Evolutionary conservation across 768 basidiomycete species (phyloP).

Genomic region (Tylopilus vinaceipallidus): DNA sequence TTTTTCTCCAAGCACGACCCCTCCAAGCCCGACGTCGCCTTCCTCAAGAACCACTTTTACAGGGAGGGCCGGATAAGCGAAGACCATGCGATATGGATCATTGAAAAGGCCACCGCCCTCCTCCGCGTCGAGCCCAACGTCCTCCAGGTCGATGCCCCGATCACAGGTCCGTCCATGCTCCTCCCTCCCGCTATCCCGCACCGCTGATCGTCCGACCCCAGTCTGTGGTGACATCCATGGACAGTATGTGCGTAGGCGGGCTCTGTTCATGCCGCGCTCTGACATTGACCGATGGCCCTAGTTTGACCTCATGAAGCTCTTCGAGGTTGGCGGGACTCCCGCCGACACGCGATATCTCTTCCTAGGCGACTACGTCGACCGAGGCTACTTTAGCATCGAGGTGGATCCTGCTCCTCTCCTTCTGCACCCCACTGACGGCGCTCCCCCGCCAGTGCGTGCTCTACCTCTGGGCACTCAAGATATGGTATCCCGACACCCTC

Average conservation of each 20-base stretch:
- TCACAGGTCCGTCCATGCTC: slow-evolving; percentile 67
- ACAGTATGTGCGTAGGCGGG: slow-evolving; percentile 77
- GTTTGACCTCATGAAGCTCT: slow-evolving; percentile 95
- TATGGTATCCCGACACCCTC: slow-evolving; percentile 97
- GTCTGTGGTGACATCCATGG: slow-evolving; percentile 99
- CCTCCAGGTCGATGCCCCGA: slow-evolving; percentile 92
- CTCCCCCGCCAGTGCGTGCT: slow-evolving; percentile 73
- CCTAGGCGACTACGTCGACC: slow-evolving; percentile 90
- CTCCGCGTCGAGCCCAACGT: slow-evolving; percentile 86
- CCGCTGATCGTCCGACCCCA: too few species aligned
- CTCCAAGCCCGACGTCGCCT: slow-evolving; percentile 91
- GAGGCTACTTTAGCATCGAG: slow-evolving; percentile 93
- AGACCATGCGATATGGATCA: slow-evolving; percentile 92
- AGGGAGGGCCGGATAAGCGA: slow-evolving; percentile 92
- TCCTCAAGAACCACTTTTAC: slow-evolving; percentile 99
- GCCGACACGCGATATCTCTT: slow-evolving; percentile 92
- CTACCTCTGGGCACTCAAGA: slow-evolving; percentile 97
- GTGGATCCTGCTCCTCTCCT: slow-evolving; percentile 36
- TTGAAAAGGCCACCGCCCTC: slow-evolving; percentile 83
- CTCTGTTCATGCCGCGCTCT: slow-evolving; percentile 7
- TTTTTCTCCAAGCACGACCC: slow-evolving; percentile 86
- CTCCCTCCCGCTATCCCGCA: too few species aligned
- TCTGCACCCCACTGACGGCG: slow-evolving; percentile 1
- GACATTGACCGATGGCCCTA: slow-evolving; percentile 31
- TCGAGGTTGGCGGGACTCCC: slow-evolving; percentile 93